These are phyloP conservation scores for Cordia subcordata DNA, from an alignment of 257 asterid genomes.

Conservation along the genomic window DNA sequence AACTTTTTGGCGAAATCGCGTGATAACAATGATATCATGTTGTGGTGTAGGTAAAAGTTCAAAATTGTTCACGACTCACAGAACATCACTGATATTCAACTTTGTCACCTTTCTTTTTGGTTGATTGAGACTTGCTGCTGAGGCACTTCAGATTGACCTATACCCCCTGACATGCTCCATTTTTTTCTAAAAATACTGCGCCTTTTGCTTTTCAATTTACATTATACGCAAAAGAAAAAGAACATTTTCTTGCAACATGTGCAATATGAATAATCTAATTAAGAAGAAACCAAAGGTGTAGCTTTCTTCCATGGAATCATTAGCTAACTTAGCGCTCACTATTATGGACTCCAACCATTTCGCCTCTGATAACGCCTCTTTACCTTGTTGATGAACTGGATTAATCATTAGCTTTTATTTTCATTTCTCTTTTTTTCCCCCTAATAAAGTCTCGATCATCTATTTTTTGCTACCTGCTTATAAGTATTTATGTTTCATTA, in stretches of 20 bases:
- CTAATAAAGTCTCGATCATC: too few species aligned
- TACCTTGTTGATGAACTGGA: too few species aligned
- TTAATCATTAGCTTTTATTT: too few species aligned
- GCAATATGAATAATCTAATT: not conserved
- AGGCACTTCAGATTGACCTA: slow-evolving; percentile 17
- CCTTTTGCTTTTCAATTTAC: not conserved
- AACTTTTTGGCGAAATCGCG: slow-evolving; percentile 32
- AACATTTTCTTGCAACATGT: not conserved
- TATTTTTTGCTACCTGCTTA: too few species aligned
- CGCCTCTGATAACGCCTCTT: too few species aligned
- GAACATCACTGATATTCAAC: not conserved
- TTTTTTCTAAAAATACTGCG: slow-evolving; percentile 9
- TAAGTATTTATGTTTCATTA: too few species aligned
- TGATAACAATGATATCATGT: slow-evolving; percentile 43
- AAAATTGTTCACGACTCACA: slow-evolving; percentile 14
- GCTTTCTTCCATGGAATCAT: slow-evolving; percentile 3
- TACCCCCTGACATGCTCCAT: not conserved
- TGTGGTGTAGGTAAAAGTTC: slow-evolving; percentile 25
- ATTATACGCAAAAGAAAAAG: not conserved
- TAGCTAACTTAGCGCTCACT: not conserved
- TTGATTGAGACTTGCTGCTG: slow-evolving; percentile 1
- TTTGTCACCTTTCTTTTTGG: slow-evolving; percentile 6
- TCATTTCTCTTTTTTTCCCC: too few species aligned
- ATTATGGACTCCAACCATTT: too few species aligned
- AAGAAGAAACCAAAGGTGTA: not conserved